Base-by-base conservation (phyloP, 179 eudicot genomes). In the Spergularia azorica region DNA sequence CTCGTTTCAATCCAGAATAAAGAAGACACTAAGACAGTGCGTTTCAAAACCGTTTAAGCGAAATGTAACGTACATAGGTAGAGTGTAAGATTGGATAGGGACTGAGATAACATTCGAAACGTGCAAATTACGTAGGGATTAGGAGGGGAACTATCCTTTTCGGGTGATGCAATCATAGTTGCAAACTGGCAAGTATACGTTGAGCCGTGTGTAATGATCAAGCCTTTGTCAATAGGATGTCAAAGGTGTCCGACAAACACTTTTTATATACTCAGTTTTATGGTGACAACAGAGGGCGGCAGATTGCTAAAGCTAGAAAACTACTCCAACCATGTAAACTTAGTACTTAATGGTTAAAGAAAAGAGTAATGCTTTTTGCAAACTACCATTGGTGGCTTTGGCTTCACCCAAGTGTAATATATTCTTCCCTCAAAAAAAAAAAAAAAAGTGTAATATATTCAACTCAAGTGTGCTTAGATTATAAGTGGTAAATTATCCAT, bases 151-250 rank as follows among this genome's bases (percentile, higher is more conserved):
- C 9, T 62, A 52, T 18, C 68, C 18, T 70, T 70, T 50, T 46
- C 59, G 39, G 18, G 20, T 62, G 51, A 67, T 50, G 58, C 12
- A 60, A 70, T 69, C 17, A 77, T 61, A 63, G 56, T 26, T 39
- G 55, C 51, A 51, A 26, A 71, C 70, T 63, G 52, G n/a, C 64
- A 57, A 55, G 77, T 26, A 54, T 72, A 21, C n/a, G 67, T 72
- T 58, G 73, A 73, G 50, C 13, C 36, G 13, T 79, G 77, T 79
- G 81, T 52, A 73, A 58, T 79, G 55, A 73, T 59, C 60, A 68
- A 67, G 5, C 17, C 12, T 18, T 15, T 32, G 59, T 79, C 60
- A 58, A 72, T 73, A 0, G 54, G 43, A 65, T 72, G 72, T 79
- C 51, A 73, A 71, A 18, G 54, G 38, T 62, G 63, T 67, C 71